These are phyloP conservation scores for Fonsecaea monophora DNA, from an alignment of 2,329 filamentous ascomycete genomes.

Conservation along the genomic window DNA sequence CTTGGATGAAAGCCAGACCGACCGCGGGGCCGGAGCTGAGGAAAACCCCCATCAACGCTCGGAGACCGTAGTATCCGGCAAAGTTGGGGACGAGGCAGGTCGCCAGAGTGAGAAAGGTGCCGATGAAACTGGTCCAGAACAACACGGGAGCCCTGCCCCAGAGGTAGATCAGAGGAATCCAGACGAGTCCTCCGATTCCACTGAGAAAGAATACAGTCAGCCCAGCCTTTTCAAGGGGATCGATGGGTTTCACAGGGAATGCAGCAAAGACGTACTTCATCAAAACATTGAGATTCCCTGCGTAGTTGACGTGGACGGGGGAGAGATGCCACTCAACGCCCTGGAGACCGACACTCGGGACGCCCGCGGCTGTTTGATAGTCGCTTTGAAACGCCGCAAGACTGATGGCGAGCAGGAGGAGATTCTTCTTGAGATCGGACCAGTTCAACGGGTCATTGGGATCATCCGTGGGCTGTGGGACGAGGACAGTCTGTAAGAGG, in stretches of 20 bases:
- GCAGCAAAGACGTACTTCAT: conserved; percentile 41
- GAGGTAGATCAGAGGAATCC: conserved; percentile 48
- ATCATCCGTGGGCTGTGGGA: conserved; percentile 59
- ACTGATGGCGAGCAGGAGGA: conserved; percentile 39
- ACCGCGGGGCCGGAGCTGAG: conserved; percentile 48
- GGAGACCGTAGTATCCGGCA: conserved; percentile 49
- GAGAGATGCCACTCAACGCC: conserved; percentile 47
- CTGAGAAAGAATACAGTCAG: not conserved
- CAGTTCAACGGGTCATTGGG: conserved; percentile 63
- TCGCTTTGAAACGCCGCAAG: conserved; percentile 48
- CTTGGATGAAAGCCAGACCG: conserved; percentile 52
- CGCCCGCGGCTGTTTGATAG: conserved; percentile 49
- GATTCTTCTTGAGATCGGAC: conserved; percentile 37
- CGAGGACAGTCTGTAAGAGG: conserved; percentile 54
- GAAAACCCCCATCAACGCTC: conserved; percentile 54
- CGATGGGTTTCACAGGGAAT: not conserved
- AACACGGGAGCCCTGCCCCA: conserved; percentile 54
- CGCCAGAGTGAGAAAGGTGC: conserved; percentile 47
- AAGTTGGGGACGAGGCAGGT: conserved; percentile 46
- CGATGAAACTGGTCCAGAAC: conserved; percentile 46
- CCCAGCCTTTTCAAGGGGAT: not conserved
- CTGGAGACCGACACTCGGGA: conserved; percentile 48
- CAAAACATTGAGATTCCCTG: conserved; percentile 50
- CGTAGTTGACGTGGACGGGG: conserved; percentile 47
- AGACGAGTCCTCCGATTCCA: conserved; percentile 49